These are phyloP conservation scores for Cryptococcus maquisensis DNA, from an alignment of 1,284 basidiomycete genomes.

Conservation along the genomic window DNA sequence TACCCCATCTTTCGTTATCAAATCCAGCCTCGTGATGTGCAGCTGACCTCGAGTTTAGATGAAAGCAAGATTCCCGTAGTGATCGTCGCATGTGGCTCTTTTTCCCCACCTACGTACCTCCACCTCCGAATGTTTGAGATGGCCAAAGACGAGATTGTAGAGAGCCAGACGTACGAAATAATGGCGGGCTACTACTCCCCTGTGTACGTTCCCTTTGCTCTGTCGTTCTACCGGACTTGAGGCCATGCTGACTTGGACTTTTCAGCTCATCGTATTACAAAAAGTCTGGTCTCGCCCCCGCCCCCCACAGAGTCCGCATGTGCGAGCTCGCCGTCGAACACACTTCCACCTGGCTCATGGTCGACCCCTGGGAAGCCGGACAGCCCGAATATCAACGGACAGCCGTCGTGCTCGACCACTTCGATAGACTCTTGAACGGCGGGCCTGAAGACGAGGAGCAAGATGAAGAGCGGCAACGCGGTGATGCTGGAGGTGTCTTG, in stretches of 20 bases:
- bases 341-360: conserved; percentile 62
- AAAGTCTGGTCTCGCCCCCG: conserved; percentile 79
- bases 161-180: conserved; percentile 89
- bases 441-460: background rate
- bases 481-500: conserved; percentile 59
- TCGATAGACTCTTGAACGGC: conserved; percentile 87
- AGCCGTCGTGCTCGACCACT: conserved; percentile 92
- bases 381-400: conserved; percentile 88
- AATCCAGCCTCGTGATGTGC: background rate
- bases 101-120: conserved; percentile 57
- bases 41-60: conserved; percentile 30
- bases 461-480: conserved; percentile 42
- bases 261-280: conserved; percentile 74
- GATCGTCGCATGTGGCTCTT: conserved; percentile 56
- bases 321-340: conserved; percentile 78
- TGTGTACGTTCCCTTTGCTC: conserved; percentile 51
- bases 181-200: conserved; percentile 92
- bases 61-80: conserved; percentile 51
- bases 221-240: background rate
- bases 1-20: background rate
- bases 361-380: conserved; percentile 94
- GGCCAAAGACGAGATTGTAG: conserved; percentile 90
- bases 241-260: background rate
- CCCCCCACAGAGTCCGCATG: conserved; percentile 77
- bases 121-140: conserved; percentile 91